Evolutionary conservation across 2,329 filamentous ascomycete genomes (phyloP).

Genomic region (Xylaria sp.): DNA sequence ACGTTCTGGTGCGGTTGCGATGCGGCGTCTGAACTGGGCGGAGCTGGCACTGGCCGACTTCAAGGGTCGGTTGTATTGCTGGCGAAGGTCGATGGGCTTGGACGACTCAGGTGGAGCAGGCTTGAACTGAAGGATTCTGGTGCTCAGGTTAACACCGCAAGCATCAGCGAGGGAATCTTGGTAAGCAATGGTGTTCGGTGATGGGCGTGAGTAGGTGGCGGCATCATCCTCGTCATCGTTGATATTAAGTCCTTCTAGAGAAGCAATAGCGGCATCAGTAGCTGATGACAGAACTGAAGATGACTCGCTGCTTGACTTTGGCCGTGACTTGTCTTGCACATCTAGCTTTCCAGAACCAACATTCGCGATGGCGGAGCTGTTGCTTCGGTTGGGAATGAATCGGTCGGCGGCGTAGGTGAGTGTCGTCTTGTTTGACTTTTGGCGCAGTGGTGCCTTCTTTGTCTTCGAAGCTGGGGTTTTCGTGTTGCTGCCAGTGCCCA

Average conservation of each 20-base stretch:
- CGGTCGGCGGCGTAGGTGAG: conserved; percentile 85
- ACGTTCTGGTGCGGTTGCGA: conserved; percentile 93
- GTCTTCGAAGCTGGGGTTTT: conserved; percentile 69
- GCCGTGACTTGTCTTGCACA: conserved; percentile 72
- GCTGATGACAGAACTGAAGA: conserved; percentile 82
- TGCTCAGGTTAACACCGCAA: conserved; percentile 92
- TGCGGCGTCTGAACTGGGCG: conserved; percentile 89
- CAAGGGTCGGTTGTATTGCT: conserved; percentile 97
- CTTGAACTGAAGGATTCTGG: conserved; percentile 97
- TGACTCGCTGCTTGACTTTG: conserved; percentile 80
- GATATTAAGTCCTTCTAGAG: conserved; percentile 82
- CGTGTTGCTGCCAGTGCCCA: conserved; percentile 77
- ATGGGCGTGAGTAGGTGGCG: conserved; percentile 77
- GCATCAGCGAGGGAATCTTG: conserved; percentile 90
- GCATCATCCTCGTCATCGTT: conserved; percentile 78
- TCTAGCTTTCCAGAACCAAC: conserved; percentile 87
- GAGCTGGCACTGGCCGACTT: conserved; percentile 79
- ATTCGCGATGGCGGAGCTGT: conserved; percentile 88
- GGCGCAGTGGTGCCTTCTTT: conserved; percentile 64
- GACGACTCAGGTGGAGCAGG: conserved; percentile 97
- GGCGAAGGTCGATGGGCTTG: conserved; percentile 95
- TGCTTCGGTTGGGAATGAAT: conserved; percentile 93
- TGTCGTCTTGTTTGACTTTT: conserved; percentile 77
- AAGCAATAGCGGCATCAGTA: conserved; percentile 81
- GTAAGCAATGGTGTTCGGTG: conserved; percentile 89